phyloP scores from a whole-genome alignment of 371 early-diverging fungal genomes.

The Syncephalis plumigaleata region DNA sequence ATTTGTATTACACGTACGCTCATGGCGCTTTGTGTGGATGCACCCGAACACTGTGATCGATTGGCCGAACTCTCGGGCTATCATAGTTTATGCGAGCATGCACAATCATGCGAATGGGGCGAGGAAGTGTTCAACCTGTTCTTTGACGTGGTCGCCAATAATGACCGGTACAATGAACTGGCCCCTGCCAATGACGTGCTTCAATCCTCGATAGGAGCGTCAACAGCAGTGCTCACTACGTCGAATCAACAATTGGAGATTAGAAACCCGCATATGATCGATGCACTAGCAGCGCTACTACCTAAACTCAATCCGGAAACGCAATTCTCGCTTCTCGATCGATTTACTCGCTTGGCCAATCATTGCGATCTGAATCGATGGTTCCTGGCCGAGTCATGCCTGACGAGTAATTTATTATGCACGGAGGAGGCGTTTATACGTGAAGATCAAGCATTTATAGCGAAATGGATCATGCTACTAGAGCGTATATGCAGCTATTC shows the following conservation, averaged over 20 bases:
- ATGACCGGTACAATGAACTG: no score
- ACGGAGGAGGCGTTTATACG: neutral
- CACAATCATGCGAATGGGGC: no score
- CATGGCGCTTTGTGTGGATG: no score
- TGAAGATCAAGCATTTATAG: neutral
- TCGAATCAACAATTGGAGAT: neutral
- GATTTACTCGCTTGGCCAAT: conserved; percentile 6
- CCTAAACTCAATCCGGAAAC: conserved; percentile 3
- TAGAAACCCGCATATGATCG: conserved; percentile 2
- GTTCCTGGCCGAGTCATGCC: conserved; percentile 6
- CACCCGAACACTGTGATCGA: no score
- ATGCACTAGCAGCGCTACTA: conserved; percentile 5
- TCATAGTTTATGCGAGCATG: no score
- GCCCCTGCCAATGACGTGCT: no score
- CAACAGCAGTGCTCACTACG: neutral
- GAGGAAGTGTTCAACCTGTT: no score
- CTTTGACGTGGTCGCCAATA: no score
- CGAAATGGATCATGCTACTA: conserved; percentile 5
- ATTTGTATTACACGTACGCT: no score
- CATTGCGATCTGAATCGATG: conserved; percentile 10
- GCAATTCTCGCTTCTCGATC: conserved; percentile 6
- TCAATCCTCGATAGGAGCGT: neutral
- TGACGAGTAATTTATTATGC: conserved; percentile 4
- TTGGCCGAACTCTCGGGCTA: no score
- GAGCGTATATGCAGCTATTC: conserved; percentile 9